A percentile compares a stretch with the other conserved stretches of the same genome.
phyloP scores from a whole-genome alignment of 257 asterid species.

The Solanum lignicaule region DNA sequence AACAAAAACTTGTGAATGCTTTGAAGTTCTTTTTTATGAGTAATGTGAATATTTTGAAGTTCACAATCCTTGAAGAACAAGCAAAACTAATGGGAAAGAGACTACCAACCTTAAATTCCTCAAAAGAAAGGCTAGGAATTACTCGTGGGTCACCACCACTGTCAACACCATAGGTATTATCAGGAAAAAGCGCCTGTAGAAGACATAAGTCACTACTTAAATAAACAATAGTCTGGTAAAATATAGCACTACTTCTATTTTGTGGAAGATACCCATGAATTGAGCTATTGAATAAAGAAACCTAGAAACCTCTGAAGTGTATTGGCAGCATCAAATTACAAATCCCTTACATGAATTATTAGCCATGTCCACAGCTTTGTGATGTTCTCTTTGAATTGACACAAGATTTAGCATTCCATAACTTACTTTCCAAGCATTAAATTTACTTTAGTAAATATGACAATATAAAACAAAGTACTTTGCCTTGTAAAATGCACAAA shows the following conservation, averaged over 20 bases:
- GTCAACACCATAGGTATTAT: conserved; percentile 93
- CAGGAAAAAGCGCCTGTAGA: conserved; percentile 84
- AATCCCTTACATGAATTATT: neutral
- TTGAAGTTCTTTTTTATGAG: neutral
- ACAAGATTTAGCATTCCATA: neutral
- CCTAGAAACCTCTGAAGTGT: neutral
- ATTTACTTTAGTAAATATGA: neutral
- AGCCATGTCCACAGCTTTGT: neutral
- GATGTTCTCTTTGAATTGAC: neutral
- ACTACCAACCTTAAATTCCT: conserved; percentile 76
- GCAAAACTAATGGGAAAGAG: neutral
- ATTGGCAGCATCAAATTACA: neutral
- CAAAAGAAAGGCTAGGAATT: conserved; percentile 82
- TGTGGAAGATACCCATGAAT: neutral
- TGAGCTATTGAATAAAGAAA: neutral
- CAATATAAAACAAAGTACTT: neutral
- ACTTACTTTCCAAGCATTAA: neutral
- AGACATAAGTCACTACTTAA: neutral
- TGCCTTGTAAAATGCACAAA: neutral
- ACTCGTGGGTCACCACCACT: conserved; percentile 98
- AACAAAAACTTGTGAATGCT: neutral
- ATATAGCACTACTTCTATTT: neutral
- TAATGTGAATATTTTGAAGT: neutral
- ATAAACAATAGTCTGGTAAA: neutral
- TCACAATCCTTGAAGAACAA: neutral